Evolutionary conservation across 176 grass and related monocot genomes (phyloP), one percentile per base, ranked within the genome.

Genomic region (Oryza punctata): DNA sequence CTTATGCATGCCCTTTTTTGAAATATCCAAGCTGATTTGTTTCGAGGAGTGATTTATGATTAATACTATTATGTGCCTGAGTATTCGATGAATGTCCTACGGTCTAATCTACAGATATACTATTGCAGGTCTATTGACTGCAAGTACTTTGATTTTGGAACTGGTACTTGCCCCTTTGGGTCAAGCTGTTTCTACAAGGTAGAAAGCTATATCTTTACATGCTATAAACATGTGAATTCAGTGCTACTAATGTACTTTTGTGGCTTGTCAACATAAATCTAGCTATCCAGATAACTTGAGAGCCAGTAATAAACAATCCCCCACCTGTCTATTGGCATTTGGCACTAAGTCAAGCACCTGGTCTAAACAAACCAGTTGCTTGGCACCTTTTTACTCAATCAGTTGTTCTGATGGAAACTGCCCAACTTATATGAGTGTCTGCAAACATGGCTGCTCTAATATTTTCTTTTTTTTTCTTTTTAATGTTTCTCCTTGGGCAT

Each of bases 101-200:
- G 50, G 10, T 79, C 68, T 90, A 41, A 88, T 83, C 54, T 78
- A 40, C 12, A 43, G 78, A 69, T 81, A 44, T 75, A 74, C 44
- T 40, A 4, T 87, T 72, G 67, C 89, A 99, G 96, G 88, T 99
- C 96, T 63, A 99, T 99, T 65, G 93, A 96, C 92, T 99, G 93
- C 89, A 99, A 92, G 87, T 94, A 99, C 82, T 96, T 99, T 0
- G 93, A 99, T 84, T 99, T 99, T 81, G 93, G 96, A 77, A 92
- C 87, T 37, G 91, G 87, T 24, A 88, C 91, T 52, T 99, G 96
- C 64, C 96, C 96, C 37, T 99, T 99, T 16, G 93, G 96, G 35
- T 85, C 87, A 75, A 99, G 96, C 80, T 96, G 96, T 87, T 99
- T 90, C 75, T 90, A 87, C 84, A 90, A 78, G 88, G 88, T 90